Base-by-base conservation (phyloP, 2,329 filamentous ascomycete genomes). In the Trichoderma afroharzianum region DNA sequence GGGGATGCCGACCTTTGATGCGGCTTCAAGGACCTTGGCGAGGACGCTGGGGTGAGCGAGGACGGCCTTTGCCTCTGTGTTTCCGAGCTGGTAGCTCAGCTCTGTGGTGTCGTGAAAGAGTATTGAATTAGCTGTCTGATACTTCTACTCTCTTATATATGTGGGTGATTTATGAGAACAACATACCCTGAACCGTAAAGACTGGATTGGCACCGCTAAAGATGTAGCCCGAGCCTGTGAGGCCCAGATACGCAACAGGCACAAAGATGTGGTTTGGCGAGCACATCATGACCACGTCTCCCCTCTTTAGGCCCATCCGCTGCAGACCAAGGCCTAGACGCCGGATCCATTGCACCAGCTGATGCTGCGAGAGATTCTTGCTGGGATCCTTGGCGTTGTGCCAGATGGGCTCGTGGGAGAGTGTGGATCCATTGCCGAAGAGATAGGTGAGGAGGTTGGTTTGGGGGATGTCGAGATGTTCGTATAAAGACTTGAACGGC, bases 201-300 rank as follows among this genome's bases (percentile, higher is more conserved):
- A 80, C 80, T 15, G 87, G 86, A 75, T 88, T 88, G 5, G 83
- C 85, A 24, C 85, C 87, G 66, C 83, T 88, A 77, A 89, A 89
- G 26, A 86, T 82, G 71, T 81, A 84, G 3, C 86, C 86, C 26
- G 83, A 82, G 0, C 86, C 87, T 1, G 87, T 83, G 50, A 87
- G 83, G 3, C 85, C 87, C 6, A 88, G 79, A 74, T 87, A 88
- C 15, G 85, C 84, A 4, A 85, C 84, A 0, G 87, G 87, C 1
- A 88, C 83, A 73, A 86, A 87, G 50, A 89, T 84, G 73, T 88
- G 85, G 75, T 88, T 89, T 2, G 84, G 82, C 0, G 85, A 85
- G 74, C 85, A 86, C 57, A 88, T 82, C 81, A 88, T 82, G 36
- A 87, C 84, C 2, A 87, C 85, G 66, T 88, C 86, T 14, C 84